Base-by-base conservation (phyloP, 2,329 filamentous ascomycete genomes). In the Beauveria asiatica region DNA sequence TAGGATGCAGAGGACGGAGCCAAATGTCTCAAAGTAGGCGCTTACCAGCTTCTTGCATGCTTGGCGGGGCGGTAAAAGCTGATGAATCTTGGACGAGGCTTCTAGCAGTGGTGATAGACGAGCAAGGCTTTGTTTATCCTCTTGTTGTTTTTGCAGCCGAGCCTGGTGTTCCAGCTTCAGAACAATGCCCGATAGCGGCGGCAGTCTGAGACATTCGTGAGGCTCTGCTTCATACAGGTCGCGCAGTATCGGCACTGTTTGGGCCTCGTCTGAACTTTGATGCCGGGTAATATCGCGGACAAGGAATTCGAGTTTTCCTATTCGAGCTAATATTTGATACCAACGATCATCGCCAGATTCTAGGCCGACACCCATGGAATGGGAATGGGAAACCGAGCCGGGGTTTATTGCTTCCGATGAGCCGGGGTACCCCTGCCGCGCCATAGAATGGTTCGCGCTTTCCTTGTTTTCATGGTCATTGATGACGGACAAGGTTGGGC, bases 1-100 rank as follows among this genome's bases (percentile, higher is more conserved):
- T 19, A 85, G 49, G 27, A 84, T 73, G 13, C 82, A 74, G 64
- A 79, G 79, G 19, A 81, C 76, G 2, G 77, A 76, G 64, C 83
- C 80, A 41, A 80, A 73, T 2, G 78, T 77, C 57, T 80, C 72
- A 42, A 84, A 67, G 69, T 82, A 82, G 23, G 70, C 65, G 5
- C 75, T 70, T 48, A 82, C 67, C 5, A 82, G 71, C 44, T 72
- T 65, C 57, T 81, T 78, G 1, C 62, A 64, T 60, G 53, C 75
- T 70, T 1, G 72, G 67, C 62, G 61, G 2, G 62, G 59, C 5
- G 63, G 63, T 9, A 65, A n/a, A 16, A 65, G 37, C 23, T 45
- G 37, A 19, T 45, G 42, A 5, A 30, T 21, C 21, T 45, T 23
- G 59, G 25, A 48, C 6, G 17, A 48, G 6, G n/a, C 17, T 37